Evolutionary conservation across 306 rosid species (phyloP), one percentile per base, ranked within the genome.

Genomic region (Dryas alaskensis): DNA sequence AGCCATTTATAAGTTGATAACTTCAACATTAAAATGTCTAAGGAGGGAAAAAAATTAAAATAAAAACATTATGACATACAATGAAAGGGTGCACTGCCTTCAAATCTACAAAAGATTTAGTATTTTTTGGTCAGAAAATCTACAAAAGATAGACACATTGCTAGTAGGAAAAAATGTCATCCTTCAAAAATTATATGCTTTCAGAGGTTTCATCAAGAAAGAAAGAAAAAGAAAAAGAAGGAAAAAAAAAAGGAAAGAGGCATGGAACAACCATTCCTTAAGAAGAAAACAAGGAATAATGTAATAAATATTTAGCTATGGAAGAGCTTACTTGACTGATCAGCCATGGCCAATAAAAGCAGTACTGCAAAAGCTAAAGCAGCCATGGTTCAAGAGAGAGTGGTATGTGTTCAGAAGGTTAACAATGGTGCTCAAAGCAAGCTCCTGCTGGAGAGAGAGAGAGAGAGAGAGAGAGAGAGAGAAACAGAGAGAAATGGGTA

Each of bases 301-400:
- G 48, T 43, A 46, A 43, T 48, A 17, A n/a, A 60, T 22, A 31
- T 54, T 52, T 3, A 72, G 17, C 53, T 49, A 42, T 27, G 52
- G 50, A 73, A 48, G 72, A 70, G 73, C 89, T 78, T 84, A 92
- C 98, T 88, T 82, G 96, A 79, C 47, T 84, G 76, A 81, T 72
- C 79, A 45, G 89, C 67, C 83, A 90, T 60, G 82, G 94, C 85
- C 42, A 92, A 59, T 22, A 92, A 77, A 82, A 92, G 87, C 17
- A 90, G 68, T 4, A 74, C 67, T 7, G 77, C 70, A 43, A 83
- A 79, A 74, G 88, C 81, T 48, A 81, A 46, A 78, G 79, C 85
- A 74, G 82, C 89, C 97, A 89, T 92, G 52, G 64, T 55, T 11
- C 73, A 65, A 40, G 70, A 42, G 43, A 70, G 84, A 75, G 54